phyloP scores from a whole-genome alignment of 345 rosid species.

The Lumnitzera racemosa region DNA sequence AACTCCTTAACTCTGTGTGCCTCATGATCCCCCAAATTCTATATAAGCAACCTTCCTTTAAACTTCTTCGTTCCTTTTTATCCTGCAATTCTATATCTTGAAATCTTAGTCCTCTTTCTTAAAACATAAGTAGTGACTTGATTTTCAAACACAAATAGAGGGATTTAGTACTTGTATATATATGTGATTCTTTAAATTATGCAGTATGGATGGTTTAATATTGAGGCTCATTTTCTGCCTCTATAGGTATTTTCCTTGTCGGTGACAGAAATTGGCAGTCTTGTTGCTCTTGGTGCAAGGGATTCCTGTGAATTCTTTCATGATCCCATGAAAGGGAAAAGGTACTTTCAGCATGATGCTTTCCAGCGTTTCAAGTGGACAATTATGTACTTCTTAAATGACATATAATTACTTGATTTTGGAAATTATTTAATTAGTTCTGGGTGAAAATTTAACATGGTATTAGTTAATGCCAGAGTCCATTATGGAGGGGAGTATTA shows the following conservation, averaged over 20 bases:
- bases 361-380: background rate
- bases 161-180: background rate
- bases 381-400: background rate
- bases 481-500: too few species aligned
- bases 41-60: too few species aligned
- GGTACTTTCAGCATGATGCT: constrained; percentile 27
- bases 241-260: constrained; percentile 76
- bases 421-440: too few species aligned
- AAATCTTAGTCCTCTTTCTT: too few species aligned
- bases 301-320: constrained; percentile 87
- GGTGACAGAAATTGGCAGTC: constrained; percentile 67
- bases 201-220: background rate
- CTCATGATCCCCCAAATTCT: too few species aligned
- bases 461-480: too few species aligned
- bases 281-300: constrained; percentile 58
- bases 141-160: too few species aligned
- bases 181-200: background rate
- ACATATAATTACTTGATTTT: background rate
- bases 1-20: too few species aligned
- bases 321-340: constrained; percentile 76
- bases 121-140: too few species aligned
- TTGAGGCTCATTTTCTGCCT: constrained; percentile 12
- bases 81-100: too few species aligned
- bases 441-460: too few species aligned
- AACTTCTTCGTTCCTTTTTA: too few species aligned